A percentile compares a stretch with the other conserved stretches of the same genome.
Conservation (phyloP, 139 green algal genomes). For the Klebsormidium nitens region DNA sequence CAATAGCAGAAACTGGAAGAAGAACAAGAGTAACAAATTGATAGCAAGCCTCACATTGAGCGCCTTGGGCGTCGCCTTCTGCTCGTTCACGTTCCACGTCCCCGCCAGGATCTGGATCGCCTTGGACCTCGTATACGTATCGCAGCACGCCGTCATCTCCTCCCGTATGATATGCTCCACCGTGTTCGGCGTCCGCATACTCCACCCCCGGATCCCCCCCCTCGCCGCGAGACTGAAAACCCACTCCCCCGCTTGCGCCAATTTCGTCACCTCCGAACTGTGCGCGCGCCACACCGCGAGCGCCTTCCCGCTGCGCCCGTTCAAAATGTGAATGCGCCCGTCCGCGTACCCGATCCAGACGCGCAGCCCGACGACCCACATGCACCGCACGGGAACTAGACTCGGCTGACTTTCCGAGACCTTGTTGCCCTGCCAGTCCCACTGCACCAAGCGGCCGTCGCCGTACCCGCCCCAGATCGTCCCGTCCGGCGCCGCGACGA, state of each 20-base stretch:
- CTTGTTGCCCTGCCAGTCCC: not conserved
- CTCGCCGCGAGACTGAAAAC: constrained; percentile 20
- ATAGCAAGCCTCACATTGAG: constrained; percentile 17
- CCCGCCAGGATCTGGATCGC: constrained; percentile 5
- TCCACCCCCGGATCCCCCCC: constrained; percentile 18
- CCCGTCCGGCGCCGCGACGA: constrained; percentile 17
- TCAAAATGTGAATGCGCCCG: constrained; percentile 13
- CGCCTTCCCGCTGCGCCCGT: not conserved
- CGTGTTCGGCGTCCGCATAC: not conserved
- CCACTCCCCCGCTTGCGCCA: constrained; percentile 1
- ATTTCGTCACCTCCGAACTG: not conserved
- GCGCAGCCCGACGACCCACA: constrained; percentile 18
- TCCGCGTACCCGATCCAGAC: constrained; percentile 29
- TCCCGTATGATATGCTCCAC: not conserved
- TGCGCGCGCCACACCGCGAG: constrained; percentile 25
- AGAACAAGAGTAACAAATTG: too few relatives aligned
- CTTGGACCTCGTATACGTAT: constrained; percentile 13
- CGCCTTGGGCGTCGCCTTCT: not conserved
- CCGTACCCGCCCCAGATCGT: constrained; percentile 22
- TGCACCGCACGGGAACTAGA: not conserved
- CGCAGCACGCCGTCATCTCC: constrained; percentile 8
- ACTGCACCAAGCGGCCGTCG: constrained; percentile 17
- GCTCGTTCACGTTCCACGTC: constrained; percentile 38
- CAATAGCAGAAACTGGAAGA: too few relatives aligned
- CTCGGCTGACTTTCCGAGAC: not conserved